Evolutionary conservation across 2,329 filamentous ascomycete genomes (phyloP).

Genomic region (Colletotrichum somersetense): DNA sequence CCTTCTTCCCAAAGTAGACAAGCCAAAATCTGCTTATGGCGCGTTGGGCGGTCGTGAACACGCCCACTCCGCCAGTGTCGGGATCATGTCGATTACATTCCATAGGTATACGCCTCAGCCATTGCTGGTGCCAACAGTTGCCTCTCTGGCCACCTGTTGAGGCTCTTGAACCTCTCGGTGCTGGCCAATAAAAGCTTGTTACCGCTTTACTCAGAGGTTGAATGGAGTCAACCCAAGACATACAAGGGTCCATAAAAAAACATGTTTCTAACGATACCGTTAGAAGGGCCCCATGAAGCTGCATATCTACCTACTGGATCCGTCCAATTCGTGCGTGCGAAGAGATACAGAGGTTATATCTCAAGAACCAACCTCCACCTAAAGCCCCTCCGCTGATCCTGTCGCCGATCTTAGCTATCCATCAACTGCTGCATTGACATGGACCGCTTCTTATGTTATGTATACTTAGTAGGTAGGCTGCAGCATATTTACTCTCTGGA

Average conservation of each 20-base stretch:
- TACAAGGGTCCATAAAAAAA: not conserved
- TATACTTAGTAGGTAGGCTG: not conserved
- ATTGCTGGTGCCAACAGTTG: not conserved
- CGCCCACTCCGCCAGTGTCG: not conserved
- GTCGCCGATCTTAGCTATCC: slow-evolving; percentile 14
- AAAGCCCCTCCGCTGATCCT: slow-evolving; percentile 11
- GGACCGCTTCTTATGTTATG: not conserved
- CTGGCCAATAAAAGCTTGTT: not conserved
- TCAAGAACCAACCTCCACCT: not conserved
- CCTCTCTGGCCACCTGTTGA: not conserved
- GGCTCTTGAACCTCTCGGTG: not conserved
- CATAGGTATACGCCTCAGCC: no score
- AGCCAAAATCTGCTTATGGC: not conserved
- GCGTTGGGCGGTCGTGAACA: not conserved
- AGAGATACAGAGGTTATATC: not conserved
- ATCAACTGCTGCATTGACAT: slow-evolving; percentile 7
- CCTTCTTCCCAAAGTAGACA: not conserved
- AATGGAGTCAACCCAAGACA: not conserved
- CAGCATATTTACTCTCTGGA: not conserved
- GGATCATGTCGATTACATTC: not conserved
- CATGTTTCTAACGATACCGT: not conserved
- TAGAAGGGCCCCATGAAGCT: not conserved
- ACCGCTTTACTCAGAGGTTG: not conserved
- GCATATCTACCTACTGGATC: not conserved
- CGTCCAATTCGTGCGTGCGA: not conserved